phyloP scores from a whole-genome alignment of 305 asterid species.

The Fraxinus albicans region DNA sequence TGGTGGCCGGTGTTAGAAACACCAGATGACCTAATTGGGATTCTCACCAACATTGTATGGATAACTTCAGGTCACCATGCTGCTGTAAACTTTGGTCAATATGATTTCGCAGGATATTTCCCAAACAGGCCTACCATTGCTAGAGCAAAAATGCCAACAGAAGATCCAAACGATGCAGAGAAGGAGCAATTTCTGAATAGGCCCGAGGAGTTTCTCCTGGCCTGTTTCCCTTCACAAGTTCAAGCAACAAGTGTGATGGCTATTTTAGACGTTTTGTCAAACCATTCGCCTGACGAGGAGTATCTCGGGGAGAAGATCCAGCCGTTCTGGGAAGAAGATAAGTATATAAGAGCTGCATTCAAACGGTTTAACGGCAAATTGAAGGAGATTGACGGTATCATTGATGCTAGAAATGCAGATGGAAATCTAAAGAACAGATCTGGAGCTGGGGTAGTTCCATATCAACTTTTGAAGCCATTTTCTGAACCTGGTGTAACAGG shows the following conservation, averaged over 20 bases:
- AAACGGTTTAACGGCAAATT: conserved; percentile 44
- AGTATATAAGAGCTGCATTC: conserved; percentile 43
- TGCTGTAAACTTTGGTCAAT: conserved; percentile 82
- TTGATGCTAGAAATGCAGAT: conserved; percentile 54
- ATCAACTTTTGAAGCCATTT: conserved; percentile 60
- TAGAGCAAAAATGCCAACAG: conserved; percentile 55
- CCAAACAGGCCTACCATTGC: conserved; percentile 78
- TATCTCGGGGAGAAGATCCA: conserved; percentile 48
- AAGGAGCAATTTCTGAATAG: conserved; percentile 37
- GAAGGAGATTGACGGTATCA: conserved; percentile 64
- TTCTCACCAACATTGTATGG: conserved; percentile 73
- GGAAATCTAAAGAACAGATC: conserved; percentile 37
- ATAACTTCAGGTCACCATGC: conserved; percentile 72
- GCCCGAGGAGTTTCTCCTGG: conserved; percentile 57
- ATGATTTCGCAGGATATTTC: conserved; percentile 53
- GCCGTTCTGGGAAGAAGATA: conserved; percentile 39
- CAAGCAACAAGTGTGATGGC: conserved; percentile 58
- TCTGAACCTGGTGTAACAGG: conserved; percentile 72
- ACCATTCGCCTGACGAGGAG: conserved; percentile 84
- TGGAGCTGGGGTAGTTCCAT: conserved; percentile 63
- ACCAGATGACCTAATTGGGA: conserved; percentile 41
- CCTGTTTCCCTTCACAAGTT: conserved; percentile 59
- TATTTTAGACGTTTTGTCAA: conserved; percentile 59
- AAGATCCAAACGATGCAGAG: conserved; percentile 47
- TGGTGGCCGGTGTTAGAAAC: conserved; percentile 79